Evolutionary conservation across 176 grass and related monocot genomes (phyloP).

Genomic region (Raddia guianensis): DNA sequence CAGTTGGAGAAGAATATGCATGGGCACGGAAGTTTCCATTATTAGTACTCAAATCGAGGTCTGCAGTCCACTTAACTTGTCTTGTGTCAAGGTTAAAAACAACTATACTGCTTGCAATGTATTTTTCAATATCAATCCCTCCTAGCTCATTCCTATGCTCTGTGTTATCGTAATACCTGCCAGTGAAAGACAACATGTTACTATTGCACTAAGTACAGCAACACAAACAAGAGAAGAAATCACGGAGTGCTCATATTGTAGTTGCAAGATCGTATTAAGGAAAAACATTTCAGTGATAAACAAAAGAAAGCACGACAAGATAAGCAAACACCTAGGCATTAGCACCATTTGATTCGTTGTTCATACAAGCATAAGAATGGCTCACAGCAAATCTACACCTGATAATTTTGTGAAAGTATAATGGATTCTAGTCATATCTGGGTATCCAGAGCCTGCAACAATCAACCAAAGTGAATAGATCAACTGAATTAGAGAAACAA

Average conservation of each 20-base stretch:
- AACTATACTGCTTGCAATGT: slow-evolving; percentile 85
- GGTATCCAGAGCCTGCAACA: background rate
- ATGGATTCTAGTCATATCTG: background rate
- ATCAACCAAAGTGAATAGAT: slow-evolving; percentile 29
- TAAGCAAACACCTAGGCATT: slow-evolving; percentile 35
- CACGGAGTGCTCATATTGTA: background rate
- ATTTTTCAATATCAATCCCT: slow-evolving; percentile 80
- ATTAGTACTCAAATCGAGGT: slow-evolving; percentile 83
- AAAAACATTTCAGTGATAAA: slow-evolving; percentile 25
- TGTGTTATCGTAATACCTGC: slow-evolving; percentile 81
- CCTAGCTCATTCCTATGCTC: slow-evolving; percentile 70
- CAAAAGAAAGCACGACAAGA: slow-evolving; percentile 33
- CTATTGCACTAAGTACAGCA: slow-evolving; percentile 22
- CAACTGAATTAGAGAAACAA: slow-evolving; percentile 15
- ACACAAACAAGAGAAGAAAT: slow-evolving; percentile 8
- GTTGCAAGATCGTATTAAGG: slow-evolving; percentile 24
- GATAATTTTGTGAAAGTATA: background rate
- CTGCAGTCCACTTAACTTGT: slow-evolving; percentile 83
- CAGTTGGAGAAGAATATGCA: slow-evolving; percentile 85
- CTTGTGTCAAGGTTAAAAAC: slow-evolving; percentile 96
- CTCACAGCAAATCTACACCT: background rate
- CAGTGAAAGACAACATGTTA: slow-evolving; percentile 39
- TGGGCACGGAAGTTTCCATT: slow-evolving; percentile 70
- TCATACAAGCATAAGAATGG: slow-evolving; percentile 11
- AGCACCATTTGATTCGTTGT: slow-evolving; percentile 14